Evolutionary conservation across 2,329 filamentous ascomycete genomes (phyloP), one percentile per base, ranked within the genome.

Genomic region (Venturia oleaginea): DNA sequence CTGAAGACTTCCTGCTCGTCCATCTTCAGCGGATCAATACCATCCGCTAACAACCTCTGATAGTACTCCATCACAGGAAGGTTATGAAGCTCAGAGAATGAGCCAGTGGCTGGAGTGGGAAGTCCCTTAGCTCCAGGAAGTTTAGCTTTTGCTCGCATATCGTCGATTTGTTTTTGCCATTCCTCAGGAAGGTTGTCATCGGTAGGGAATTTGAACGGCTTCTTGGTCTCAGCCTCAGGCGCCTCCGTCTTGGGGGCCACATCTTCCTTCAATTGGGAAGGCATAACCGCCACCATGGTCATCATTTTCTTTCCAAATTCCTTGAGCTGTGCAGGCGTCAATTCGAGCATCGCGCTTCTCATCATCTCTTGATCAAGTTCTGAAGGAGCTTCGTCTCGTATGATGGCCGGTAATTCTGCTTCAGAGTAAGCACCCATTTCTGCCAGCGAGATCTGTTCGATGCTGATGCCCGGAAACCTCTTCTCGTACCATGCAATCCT

Each of bases 401-500:
- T 57, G 19, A 57, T 13, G 51, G 27, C 51, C 15, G 51, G 51
- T 30, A 57, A 32, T n/a, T 34, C 15, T n/a, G 27, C 51, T n/a
- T 34, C 51, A 34, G 30, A n/a, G 8, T n/a, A 32, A 4, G 10
- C 30, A 22, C 51, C 51, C 51, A 57, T 57, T 22, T 57, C 51
- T 19, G 51, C 51, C 24, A 57, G n/a, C 27, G 51, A 4, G 6
- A 57, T 57, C 17, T 32, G 27, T 34, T 57, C 51, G 30, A 57
- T 34, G 19, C 34, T 34, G 51, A 57, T 57, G 51, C 51, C 51
- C 6, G 51, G 51, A 30, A 32, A 57, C 10, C 51, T 57, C 17
- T 57, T 57, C 30, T 57, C 27, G 51, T 57, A 57, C 51, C 51
- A 57, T 17, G 27, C 51, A 34, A 57, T 57, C 27, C 30, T 57